These are phyloP conservation scores for Ustilago sp. DNA, from an alignment of 1,284 basidiomycete species.

Conservation along the genomic window DNA sequence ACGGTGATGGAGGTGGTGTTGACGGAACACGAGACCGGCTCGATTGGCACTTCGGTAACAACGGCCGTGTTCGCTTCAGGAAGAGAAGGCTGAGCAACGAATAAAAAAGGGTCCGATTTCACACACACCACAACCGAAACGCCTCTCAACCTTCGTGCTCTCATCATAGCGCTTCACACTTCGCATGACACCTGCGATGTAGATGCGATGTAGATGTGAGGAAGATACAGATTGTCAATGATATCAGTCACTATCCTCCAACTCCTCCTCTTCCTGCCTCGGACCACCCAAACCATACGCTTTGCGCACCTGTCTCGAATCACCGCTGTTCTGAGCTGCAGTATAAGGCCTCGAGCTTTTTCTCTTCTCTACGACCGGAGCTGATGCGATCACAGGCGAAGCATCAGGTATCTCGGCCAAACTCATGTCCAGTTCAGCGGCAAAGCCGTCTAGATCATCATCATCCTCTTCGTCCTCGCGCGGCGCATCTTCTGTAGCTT, in stretches of 20 bases:
- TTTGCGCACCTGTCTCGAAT: slow-evolving; percentile 26
- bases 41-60: background rate
- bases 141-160: background rate
- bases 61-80: background rate
- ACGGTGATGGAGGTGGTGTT: slow-evolving; percentile 6
- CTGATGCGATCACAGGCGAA: slow-evolving; percentile 2
- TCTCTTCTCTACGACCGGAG: slow-evolving; percentile 21
- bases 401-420: slow-evolving; percentile 35
- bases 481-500: background rate
- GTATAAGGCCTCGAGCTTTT: slow-evolving; percentile 19
- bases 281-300: slow-evolving; percentile 48
- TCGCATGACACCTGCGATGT: background rate
- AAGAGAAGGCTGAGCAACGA: background rate
- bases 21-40: background rate
- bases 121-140: background rate
- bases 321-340: background rate
- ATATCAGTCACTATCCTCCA: slow-evolving; percentile 46
- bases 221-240: background rate
- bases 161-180: background rate
- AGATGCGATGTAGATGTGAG: background rate
- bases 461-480: slow-evolving; percentile 36
- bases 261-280: slow-evolving; percentile 47
- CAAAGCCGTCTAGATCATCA: slow-evolving; percentile 48
- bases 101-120: slow-evolving; percentile 14
- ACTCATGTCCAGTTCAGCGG: slow-evolving; percentile 50